Base-by-base conservation (phyloP, 805 yeast genomes). In the Spathaspora boniae region DNA sequence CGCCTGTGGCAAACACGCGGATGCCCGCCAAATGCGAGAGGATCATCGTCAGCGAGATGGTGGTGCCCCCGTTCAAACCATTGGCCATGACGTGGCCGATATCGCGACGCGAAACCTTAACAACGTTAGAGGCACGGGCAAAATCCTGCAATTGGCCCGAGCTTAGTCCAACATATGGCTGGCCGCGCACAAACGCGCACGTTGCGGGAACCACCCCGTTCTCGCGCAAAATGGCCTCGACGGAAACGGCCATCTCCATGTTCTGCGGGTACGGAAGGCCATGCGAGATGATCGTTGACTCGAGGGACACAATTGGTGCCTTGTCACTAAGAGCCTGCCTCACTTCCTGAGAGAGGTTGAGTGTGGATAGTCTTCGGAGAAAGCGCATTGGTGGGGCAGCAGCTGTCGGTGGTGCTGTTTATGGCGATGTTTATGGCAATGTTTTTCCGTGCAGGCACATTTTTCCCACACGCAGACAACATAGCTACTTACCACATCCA, bases 1-100 rank as follows among this genome's bases (percentile, higher is more conserved):
- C 96, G 21, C 96, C 96, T 2, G 96, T 88, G 1, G 94, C 93
- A 67, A 87, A 88, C 9, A 88, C 86, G 46, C 76, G 72, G 46
- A 87, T 84, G 0, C 94, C 93, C 0, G 89, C 88, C 48, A 60
- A 51, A 35, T 78, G 68, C 1, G 96, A 80, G 14, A 88, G 56
- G 15, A 87, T 82, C 94, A 86, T 86, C 0, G 96, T 87, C 18
- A 85, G 80, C 2, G 96, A 86, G 39, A 87, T 86, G 0, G 96
- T 87, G 2, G 96, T 88, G 5, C 96, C 96, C 6, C 96, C 96
- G 32, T 74, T 65, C n/a, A 76, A 54, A 20, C 63, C 60, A 29
- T 68, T 62, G 9, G 87, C 75, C 77, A 86, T 74, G 2, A 82
- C 77, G 44, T 70, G 70, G 0, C 91, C 82, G 21, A 87, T 74